phyloP scores from a whole-genome alignment of 1,284 basidiomycete species.

The Mycosarcoma mackinlayi region DNA sequence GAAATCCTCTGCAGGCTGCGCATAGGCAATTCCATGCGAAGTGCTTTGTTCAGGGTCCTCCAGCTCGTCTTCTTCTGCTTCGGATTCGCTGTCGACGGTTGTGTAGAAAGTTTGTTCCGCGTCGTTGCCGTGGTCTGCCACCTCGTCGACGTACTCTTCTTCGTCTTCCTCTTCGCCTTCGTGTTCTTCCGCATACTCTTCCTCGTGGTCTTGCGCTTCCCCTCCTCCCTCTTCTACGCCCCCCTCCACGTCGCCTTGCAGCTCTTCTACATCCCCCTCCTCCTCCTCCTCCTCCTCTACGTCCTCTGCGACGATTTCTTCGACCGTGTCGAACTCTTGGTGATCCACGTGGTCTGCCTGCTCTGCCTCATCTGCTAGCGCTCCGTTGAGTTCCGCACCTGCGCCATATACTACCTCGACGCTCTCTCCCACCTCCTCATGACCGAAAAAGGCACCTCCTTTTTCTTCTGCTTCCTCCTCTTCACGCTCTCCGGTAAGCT shows the following conservation, averaged over 20 bases:
- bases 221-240: slow-evolving; percentile 3
- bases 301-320: background rate
- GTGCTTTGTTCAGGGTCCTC: slow-evolving; percentile 18
- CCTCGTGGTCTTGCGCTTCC: slow-evolving; percentile 11
- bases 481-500: slow-evolving; percentile 7
- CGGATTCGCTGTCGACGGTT: slow-evolving; percentile 21
- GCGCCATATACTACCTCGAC: background rate
- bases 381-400: background rate
- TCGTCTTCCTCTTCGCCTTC: slow-evolving; percentile 18
- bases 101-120: slow-evolving; percentile 43
- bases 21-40: slow-evolving; percentile 4
- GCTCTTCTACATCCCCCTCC: slow-evolving; percentile 8
- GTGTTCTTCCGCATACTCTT: slow-evolving; percentile 9
- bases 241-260: slow-evolving; percentile 17
- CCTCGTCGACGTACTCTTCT: slow-evolving; percentile 17
- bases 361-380: slow-evolving; percentile 5
- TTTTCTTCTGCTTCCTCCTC: background rate
- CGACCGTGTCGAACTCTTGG: background rate
- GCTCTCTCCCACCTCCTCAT: background rate
- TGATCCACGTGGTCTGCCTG: background rate
- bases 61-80: slow-evolving; percentile 39
- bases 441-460: background rate
- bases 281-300: background rate
- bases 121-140: slow-evolving; percentile 12
- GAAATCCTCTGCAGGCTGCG: slow-evolving; percentile 7